Conservation (phyloP, 2,329 filamentous ascomycete genomes). For the Zasmidium angulare region DNA sequence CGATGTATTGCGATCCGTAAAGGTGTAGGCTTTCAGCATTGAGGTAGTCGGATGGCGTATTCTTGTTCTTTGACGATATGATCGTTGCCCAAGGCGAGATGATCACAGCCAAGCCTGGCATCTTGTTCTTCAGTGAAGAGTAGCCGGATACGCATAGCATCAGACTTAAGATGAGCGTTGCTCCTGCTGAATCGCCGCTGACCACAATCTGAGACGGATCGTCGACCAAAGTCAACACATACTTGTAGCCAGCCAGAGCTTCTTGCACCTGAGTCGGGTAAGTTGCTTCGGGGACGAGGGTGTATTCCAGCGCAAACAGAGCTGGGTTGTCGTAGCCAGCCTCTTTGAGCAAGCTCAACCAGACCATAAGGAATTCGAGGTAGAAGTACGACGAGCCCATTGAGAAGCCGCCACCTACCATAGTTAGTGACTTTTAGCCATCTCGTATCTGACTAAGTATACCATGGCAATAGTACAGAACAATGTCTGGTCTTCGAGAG, state of each 20-base stretch:
- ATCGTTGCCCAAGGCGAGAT: constrained; percentile 82
- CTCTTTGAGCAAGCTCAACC: constrained; percentile 64
- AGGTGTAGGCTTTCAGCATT: constrained; percentile 64
- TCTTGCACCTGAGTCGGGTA: constrained; percentile 75
- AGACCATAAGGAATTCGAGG: constrained; percentile 75
- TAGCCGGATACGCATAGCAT: constrained; percentile 64
- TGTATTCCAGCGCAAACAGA: constrained; percentile 78
- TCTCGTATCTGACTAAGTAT: constrained; percentile 25
- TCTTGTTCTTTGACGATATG: constrained; percentile 64
- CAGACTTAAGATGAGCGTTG: constrained; percentile 69
- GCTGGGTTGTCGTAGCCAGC: constrained; percentile 72
- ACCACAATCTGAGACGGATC: constrained; percentile 67
- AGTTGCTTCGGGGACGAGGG: constrained; percentile 69
- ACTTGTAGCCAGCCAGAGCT: constrained; percentile 67
- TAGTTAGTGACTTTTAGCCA: background rate
- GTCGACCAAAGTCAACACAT: constrained; percentile 60
- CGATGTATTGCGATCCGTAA: constrained; percentile 71
- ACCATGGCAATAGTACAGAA: constrained; percentile 83
- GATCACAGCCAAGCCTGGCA: constrained; percentile 64
- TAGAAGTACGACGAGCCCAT: constrained; percentile 85
- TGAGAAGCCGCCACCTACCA: constrained; percentile 71
- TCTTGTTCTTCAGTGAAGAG: constrained; percentile 42
- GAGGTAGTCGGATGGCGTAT: constrained; percentile 74
- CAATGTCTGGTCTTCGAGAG: constrained; percentile 65
- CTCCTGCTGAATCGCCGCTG: constrained; percentile 78